Base-by-base conservation (phyloP, 2,329 filamentous ascomycete species). In the Daldinia sp. region DNA sequence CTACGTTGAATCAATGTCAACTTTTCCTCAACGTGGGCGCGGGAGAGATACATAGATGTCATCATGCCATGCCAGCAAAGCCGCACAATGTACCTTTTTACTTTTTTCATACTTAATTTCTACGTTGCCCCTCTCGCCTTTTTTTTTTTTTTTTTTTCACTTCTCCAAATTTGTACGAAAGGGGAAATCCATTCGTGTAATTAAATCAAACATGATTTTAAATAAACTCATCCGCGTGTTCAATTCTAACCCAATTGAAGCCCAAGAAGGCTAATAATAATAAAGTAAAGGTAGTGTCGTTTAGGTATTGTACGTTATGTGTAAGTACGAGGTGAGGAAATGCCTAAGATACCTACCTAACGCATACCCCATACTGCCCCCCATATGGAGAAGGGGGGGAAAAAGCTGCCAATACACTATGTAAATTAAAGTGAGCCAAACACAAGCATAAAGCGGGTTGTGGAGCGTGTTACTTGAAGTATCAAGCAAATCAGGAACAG, bases 361-460 rank as follows among this genome's bases (percentile, higher is more conserved):
- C n/a, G n/a, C 39, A 45, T 45, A 45, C 39, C 39, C 39, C 39
- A 27, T 43, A 43, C 21, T n/a, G 21, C 21, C 45, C 45, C 45
- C 27, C 45, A 48, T 48, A 43, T 47, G 34, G 27, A 27, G 15
- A 49, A 48, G 39, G 45, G 11, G 15, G 43, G 49, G 39, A 27
- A 6, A 43, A 25, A 9, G 21, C 21, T 43, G 21, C 11, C 15
- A 43, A 43, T 27, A n/a, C n/a, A n/a, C n/a, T n/a, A n/a, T 43
- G 61, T 64, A 62, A 62, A 63, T 67, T 64, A 37, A 58, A 30
- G 21, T 52, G 58, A 61, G 58, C 64, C 64, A 58, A 34, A 56
- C 37, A 11, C 15, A 19, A 37, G 51, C 15, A 30, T 56, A 54
- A 34, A 41, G 19, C 43, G 63, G 63, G 47, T 59, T 32, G 65